Evolutionary conservation across 2,329 filamentous ascomycete genomes (phyloP).

Genomic region (Orbilia oligospora): DNA sequence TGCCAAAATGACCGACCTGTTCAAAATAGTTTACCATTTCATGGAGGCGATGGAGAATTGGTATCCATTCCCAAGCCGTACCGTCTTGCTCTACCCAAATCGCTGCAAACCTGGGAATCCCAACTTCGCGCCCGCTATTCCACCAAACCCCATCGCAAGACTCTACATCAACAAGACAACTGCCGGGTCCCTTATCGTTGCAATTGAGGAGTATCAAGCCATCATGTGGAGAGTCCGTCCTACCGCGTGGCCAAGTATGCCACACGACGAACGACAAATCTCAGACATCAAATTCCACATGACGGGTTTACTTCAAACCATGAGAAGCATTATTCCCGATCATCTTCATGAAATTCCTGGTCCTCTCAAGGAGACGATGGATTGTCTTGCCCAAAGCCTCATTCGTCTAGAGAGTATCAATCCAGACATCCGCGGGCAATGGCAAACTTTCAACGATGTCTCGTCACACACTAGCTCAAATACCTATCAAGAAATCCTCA

Average conservation of each 20-base stretch:
- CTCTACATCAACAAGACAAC: slow-evolving; percentile 17
- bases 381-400: slow-evolving; percentile 18
- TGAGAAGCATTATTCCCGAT: slow-evolving; percentile 12
- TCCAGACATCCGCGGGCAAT: slow-evolving; percentile 7
- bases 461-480: not conserved
- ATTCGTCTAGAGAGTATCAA: slow-evolving; percentile 11
- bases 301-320: slow-evolving; percentile 6
- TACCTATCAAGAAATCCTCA: slow-evolving; percentile 15
- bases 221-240: slow-evolving; percentile 1
- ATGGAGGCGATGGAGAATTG: not conserved
- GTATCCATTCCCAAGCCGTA: slow-evolving; percentile 3
- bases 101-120: not conserved
- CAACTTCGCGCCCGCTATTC: not conserved
- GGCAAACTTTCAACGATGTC: not conserved
- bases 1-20: not conserved
- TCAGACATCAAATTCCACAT: slow-evolving; percentile 17
- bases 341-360: slow-evolving; percentile 5
- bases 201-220: slow-evolving; percentile 41
- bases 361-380: slow-evolving; percentile 9
- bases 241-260: slow-evolving; percentile 12
- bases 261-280: not conserved
- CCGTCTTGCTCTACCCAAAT: slow-evolving; percentile 10
- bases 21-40: not conserved
- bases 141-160: not conserved
- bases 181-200: slow-evolving; percentile 17